phyloP scores from a whole-genome alignment of 2,329 filamentous ascomycete species.

The Ophiocordyceps robertsii region DNA sequence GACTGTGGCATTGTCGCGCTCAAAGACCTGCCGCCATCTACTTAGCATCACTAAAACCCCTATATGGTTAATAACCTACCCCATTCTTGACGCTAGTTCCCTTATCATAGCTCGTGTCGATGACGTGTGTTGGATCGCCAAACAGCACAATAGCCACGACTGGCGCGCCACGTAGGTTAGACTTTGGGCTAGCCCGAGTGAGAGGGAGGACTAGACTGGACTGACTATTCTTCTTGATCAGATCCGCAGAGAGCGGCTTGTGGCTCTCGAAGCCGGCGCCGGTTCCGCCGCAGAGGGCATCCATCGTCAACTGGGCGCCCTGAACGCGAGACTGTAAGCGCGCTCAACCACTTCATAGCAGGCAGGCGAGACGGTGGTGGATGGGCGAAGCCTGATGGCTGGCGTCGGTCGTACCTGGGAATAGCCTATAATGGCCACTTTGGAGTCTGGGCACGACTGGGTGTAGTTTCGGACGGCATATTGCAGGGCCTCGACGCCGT shows the following conservation, averaged over 20 bases:
- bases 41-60: neutral
- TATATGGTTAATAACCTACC: conserved; percentile 12
- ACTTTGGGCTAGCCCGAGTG: neutral
- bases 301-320: conserved; percentile 24
- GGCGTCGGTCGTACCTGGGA: conserved; percentile 19
- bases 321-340: conserved; percentile 3
- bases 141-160: conserved; percentile 26
- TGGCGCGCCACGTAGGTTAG: conserved; percentile 5
- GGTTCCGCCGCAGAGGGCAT: conserved; percentile 23
- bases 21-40: conserved; percentile 17
- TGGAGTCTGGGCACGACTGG: conserved; percentile 21
- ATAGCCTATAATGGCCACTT: conserved; percentile 27
- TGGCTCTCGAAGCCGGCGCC: conserved; percentile 14
- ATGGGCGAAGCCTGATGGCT: too few species aligned
- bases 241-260: conserved; percentile 10
- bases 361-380: too few species aligned
- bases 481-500: conserved; percentile 18
- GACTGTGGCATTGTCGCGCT: conserved; percentile 17
- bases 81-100: conserved; percentile 23
- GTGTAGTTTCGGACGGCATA: conserved; percentile 17
- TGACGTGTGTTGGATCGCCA: conserved; percentile 26
- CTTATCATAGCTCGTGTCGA: conserved; percentile 19
- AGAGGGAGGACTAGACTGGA: neutral
- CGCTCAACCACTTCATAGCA: neutral
- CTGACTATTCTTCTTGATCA: conserved; percentile 22